Percentiles rank a stretch among this genome's conserved stretches.
Conservation (phyloP, 2,329 filamentous ascomycete genomes). For the Venturiaceae sp. region DNA sequence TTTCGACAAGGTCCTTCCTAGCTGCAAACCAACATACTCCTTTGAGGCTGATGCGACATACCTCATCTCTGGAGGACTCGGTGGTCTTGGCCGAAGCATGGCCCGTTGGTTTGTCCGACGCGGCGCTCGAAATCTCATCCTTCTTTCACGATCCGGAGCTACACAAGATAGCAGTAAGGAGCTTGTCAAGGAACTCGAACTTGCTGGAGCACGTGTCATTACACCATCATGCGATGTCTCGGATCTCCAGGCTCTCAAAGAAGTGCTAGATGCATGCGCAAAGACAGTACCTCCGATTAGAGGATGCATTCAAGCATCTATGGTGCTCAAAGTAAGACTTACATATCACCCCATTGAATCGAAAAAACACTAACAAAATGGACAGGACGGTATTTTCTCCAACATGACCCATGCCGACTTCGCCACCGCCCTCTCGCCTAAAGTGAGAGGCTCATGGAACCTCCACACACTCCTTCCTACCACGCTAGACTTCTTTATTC, state of each 20-base stretch:
- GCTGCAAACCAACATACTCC: background rate
- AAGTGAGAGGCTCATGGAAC: constrained; percentile 18
- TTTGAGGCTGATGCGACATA: background rate
- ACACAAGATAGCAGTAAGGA: background rate
- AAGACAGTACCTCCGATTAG: constrained; percentile 20
- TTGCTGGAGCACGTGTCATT: background rate
- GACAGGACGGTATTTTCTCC: constrained; percentile 8
- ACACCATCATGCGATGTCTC: constrained; percentile 9
- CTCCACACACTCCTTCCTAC: constrained; percentile 13
- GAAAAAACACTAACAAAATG: background rate
- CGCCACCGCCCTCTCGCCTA: constrained; percentile 13
- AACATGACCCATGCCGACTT: constrained; percentile 8
- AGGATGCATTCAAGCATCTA: constrained; percentile 36
- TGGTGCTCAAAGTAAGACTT: constrained; percentile 35
- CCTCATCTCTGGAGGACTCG: background rate
- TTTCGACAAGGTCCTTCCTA: background rate
- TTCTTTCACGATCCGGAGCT: background rate
- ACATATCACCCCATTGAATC: constrained; percentile 11
- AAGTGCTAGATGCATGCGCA: background rate
- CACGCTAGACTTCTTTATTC: constrained; percentile 19
- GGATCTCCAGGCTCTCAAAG: background rate
- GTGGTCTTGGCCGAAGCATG: background rate
- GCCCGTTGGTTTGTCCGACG: background rate
- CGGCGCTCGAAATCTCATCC: background rate
- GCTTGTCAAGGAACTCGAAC: background rate